These are phyloP conservation scores for Sonneratia alba DNA, from an alignment of 345 rosid species.

Conservation along the genomic window DNA sequence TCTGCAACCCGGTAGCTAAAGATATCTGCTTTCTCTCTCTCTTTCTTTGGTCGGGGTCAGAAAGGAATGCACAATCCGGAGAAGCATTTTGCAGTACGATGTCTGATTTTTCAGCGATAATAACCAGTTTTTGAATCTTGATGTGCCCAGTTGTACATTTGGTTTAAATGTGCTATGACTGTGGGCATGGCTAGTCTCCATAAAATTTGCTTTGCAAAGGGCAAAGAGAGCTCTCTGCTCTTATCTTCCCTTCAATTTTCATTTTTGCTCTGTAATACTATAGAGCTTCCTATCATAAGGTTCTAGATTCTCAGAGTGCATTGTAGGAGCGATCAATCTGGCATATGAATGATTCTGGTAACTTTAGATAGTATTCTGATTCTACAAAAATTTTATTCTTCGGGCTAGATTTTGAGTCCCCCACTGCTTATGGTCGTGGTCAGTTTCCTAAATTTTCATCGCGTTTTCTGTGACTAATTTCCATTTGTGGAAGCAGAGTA, in stretches of 20 bases:
- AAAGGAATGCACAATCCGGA: neutral
- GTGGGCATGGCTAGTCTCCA: neutral
- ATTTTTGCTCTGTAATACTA: neutral
- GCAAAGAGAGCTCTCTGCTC: neutral
- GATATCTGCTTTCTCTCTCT: neutral
- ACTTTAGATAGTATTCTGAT: neutral
- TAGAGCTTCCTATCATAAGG: neutral
- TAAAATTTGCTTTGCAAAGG: neutral
- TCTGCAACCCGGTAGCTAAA: conserved; percentile 63
- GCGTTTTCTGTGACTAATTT: too few relatives aligned
- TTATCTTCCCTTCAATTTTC: neutral
- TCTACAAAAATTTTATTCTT: neutral
- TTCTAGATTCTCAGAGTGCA: neutral
- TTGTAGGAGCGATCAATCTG: neutral
- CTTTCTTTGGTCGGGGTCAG: neutral
- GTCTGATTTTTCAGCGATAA: neutral
- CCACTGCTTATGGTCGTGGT: too few relatives aligned
- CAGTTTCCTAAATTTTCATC: too few relatives aligned
- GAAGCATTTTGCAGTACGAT: neutral
- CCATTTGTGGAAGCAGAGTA: too few relatives aligned
- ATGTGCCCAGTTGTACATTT: neutral
- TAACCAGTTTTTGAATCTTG: neutral
- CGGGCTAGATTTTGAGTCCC: too few relatives aligned
- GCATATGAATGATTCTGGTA: neutral
- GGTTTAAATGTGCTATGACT: neutral